Percentiles rank a stretch among this genome's conserved stretches.
These are phyloP conservation scores for Lecanicillium sp. DNA, from an alignment of 2,329 filamentous ascomycete species.

Conservation along the genomic window DNA sequence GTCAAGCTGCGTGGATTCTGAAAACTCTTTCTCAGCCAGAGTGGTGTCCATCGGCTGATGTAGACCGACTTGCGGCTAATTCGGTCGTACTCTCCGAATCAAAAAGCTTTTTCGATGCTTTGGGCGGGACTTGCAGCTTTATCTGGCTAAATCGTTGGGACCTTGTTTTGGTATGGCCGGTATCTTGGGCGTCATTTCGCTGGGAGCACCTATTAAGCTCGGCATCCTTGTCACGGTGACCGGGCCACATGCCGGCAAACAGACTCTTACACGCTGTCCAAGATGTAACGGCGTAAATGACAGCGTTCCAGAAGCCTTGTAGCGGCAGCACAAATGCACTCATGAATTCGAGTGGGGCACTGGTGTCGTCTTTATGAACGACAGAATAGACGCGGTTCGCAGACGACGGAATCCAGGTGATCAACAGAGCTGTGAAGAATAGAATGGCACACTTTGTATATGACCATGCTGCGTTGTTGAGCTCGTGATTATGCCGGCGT, in stretches of 20 bases:
- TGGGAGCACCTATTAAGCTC: constrained; percentile 21
- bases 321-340: constrained; percentile 69
- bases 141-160: constrained; percentile 15
- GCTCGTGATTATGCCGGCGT: constrained; percentile 36
- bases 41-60: constrained; percentile 22
- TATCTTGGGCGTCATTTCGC: constrained; percentile 5
- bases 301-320: constrained; percentile 77
- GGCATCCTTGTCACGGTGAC: constrained; percentile 20
- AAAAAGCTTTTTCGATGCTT: constrained; percentile 19
- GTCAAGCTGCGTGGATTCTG: too few species aligned
- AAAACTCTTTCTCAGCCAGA: background rate
- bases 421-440: constrained; percentile 62
- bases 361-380: constrained; percentile 42
- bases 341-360: constrained; percentile 56
- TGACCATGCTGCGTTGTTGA: constrained; percentile 57
- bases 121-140: background rate
- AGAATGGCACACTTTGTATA: constrained; percentile 64
- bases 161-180: constrained; percentile 23
- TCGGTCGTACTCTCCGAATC: constrained; percentile 46
- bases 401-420: constrained; percentile 71
- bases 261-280: constrained; percentile 52
- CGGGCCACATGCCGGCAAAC: constrained; percentile 25
- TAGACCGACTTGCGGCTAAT: constrained; percentile 30
- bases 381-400: constrained; percentile 69
- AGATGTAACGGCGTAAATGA: constrained; percentile 68